Percentiles rank a stretch among this genome's conserved stretches.
Evolutionary conservation across 148 eudicot species (phyloP).

Genomic region (Polygonum maritimum): DNA sequence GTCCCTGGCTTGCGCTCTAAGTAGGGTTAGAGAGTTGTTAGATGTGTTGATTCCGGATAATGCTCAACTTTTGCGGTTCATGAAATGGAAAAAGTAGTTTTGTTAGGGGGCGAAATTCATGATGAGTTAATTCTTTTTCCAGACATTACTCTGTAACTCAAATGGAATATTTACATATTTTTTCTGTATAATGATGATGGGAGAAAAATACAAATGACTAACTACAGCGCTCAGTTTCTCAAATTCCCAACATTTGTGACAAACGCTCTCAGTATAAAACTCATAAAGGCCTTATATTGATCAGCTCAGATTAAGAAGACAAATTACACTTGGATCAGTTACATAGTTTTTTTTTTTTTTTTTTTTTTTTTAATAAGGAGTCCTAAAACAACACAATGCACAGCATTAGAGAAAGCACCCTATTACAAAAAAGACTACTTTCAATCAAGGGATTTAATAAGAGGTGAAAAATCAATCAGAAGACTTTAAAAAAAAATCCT

Average conservation of each 20-base stretch:
- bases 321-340: background rate
- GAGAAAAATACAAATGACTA: background rate
- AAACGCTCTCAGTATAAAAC: background rate
- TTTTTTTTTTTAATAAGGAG: background rate
- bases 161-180: background rate
- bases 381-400: background rate
- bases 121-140: background rate
- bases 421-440: background rate
- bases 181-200: background rate
- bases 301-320: background rate
- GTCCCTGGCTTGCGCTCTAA: slow-evolving; percentile 78
- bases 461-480: slow-evolving; percentile 11
- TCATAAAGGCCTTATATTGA: background rate
- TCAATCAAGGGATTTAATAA: background rate
- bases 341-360: background rate
- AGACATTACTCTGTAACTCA: background rate
- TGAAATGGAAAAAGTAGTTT: background rate
- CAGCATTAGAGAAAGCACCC: slow-evolving; percentile 1
- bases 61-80: background rate
- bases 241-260: no score
- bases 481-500: slow-evolving; percentile 4
- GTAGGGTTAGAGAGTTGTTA: slow-evolving; percentile 15
- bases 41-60: background rate
- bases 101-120: background rate
- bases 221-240: background rate